phyloP scores from a whole-genome alignment of 2,329 filamentous ascomycete genomes.

The Fusarium ramigenum region DNA sequence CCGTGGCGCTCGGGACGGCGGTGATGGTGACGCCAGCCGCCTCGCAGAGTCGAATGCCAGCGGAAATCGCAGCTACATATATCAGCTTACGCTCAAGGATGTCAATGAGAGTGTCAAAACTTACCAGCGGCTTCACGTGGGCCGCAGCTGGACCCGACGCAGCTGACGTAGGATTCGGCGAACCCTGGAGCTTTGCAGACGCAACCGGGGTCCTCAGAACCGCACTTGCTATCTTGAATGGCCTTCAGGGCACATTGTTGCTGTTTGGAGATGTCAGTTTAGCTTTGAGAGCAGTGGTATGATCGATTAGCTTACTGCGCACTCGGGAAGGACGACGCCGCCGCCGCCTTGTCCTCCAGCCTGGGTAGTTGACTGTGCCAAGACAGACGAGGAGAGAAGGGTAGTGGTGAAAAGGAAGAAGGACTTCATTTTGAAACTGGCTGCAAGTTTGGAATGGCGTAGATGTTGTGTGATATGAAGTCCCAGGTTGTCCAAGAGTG shows the following conservation, averaged over 20 bases:
- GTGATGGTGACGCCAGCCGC: constrained; percentile 4
- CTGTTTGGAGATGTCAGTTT: background rate
- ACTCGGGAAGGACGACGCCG: background rate
- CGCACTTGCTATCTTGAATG: constrained; percentile 5
- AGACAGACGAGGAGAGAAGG: background rate
- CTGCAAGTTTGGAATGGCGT: no score
- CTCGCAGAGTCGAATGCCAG: background rate
- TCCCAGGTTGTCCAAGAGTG: background rate
- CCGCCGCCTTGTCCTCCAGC: background rate
- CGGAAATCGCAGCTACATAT: background rate
- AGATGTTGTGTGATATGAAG: background rate
- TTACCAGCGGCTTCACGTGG: constrained; percentile 10
- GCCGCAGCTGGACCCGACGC: background rate
- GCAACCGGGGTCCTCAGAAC: background rate
- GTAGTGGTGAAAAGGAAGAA: background rate
- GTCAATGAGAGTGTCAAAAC: accelerated
- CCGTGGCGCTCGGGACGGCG: background rate
- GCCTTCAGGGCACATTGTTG: constrained; percentile 7
- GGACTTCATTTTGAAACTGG: constrained; percentile 3
- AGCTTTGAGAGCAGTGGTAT: background rate
- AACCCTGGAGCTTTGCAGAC: constrained; percentile 14
- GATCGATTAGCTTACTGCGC: constrained; percentile 2
- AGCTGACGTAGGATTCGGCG: background rate
- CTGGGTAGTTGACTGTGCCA: background rate
- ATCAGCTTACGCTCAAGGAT: accelerated